Evolutionary conservation across 2,329 filamentous ascomycete genomes (phyloP).

Genomic region (Sphaerulina vaccinii): DNA sequence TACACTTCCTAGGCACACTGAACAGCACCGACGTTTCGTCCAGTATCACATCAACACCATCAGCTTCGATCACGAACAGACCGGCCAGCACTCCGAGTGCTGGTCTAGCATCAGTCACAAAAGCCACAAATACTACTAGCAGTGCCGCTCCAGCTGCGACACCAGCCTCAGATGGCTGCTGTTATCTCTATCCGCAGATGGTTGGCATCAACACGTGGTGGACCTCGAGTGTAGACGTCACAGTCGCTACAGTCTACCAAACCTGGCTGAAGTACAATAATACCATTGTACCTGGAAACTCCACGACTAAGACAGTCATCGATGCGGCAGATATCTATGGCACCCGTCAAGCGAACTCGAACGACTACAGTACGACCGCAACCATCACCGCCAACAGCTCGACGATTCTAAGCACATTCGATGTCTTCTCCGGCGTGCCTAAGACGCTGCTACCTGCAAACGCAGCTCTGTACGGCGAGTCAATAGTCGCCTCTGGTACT

Average conservation of each 20-base stretch:
- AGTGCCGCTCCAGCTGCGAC: not conserved
- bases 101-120: not conserved
- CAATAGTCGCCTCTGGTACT: constrained; percentile 5
- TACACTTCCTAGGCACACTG: not conserved
- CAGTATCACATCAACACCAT: too few relatives aligned
- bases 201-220: constrained; percentile 18
- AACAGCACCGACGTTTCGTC: constrained; percentile 1
- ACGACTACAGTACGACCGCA: constrained; percentile 2
- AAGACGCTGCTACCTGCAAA: constrained; percentile 3
- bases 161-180: not conserved
- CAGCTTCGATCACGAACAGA: not conserved
- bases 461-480: constrained; percentile 11
- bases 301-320: constrained; percentile 9
- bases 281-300: constrained; percentile 12
- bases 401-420: too few relatives aligned
- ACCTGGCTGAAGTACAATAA: constrained; percentile 19
- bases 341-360: not conserved
- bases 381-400: constrained; percentile 5
- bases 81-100: not conserved
- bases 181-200: constrained; percentile 12
- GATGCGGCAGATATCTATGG: constrained; percentile 8
- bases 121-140: constrained; percentile 1
- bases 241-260: constrained; percentile 12
- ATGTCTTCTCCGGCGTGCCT: constrained; percentile 9
- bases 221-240: constrained; percentile 12